Percentiles rank a stretch among this genome's conserved stretches.
Conservation (phyloP, 192 early-diverging fungal species). For the Coemansia sp. region DNA sequence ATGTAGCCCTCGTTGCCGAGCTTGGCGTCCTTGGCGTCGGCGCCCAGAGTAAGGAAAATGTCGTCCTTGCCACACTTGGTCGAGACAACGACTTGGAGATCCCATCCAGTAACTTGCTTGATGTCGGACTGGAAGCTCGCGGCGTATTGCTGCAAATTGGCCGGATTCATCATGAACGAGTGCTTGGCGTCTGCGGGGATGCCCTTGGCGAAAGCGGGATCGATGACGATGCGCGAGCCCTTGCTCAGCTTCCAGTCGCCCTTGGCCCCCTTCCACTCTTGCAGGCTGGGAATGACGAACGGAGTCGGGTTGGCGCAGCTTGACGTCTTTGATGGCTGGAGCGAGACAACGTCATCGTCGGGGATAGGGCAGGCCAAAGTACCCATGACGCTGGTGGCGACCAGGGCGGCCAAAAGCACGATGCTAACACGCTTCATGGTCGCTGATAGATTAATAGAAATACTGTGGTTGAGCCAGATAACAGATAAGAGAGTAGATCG, state of each 20-base stretch:
- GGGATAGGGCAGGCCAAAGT: slow-evolving; percentile 32
- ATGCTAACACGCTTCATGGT: slow-evolving; percentile 29
- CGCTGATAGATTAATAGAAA: neutral
- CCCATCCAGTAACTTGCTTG: slow-evolving; percentile 30
- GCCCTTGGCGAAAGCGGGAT: slow-evolving; percentile 33
- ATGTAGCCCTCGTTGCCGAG: slow-evolving; percentile 42
- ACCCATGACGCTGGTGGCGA: slow-evolving; percentile 19
- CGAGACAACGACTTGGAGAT: slow-evolving; percentile 33
- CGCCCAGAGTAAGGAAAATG: slow-evolving; percentile 45
- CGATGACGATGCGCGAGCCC: slow-evolving; percentile 36
- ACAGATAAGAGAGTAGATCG: neutral
- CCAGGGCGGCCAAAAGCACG: slow-evolving; percentile 31
- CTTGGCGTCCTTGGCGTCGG: slow-evolving; percentile 22
- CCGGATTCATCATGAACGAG: slow-evolving; percentile 43
- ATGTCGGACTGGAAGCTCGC: slow-evolving; percentile 36
- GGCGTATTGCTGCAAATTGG: slow-evolving; percentile 34
- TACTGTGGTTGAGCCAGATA: neutral
- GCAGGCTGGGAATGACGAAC: slow-evolving; percentile 44
- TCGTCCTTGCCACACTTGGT: slow-evolving; percentile 19
- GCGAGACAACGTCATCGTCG: neutral
- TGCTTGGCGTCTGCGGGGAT: slow-evolving; percentile 23
- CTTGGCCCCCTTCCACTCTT: slow-evolving; percentile 38
- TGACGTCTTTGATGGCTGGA: slow-evolving; percentile 2
- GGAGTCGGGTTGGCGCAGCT: slow-evolving; percentile 33
- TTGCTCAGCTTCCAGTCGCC: slow-evolving; percentile 36